These are phyloP conservation scores for Cyberlindnera petersonii DNA, from an alignment of 805 yeast species.

Conservation along the genomic window DNA sequence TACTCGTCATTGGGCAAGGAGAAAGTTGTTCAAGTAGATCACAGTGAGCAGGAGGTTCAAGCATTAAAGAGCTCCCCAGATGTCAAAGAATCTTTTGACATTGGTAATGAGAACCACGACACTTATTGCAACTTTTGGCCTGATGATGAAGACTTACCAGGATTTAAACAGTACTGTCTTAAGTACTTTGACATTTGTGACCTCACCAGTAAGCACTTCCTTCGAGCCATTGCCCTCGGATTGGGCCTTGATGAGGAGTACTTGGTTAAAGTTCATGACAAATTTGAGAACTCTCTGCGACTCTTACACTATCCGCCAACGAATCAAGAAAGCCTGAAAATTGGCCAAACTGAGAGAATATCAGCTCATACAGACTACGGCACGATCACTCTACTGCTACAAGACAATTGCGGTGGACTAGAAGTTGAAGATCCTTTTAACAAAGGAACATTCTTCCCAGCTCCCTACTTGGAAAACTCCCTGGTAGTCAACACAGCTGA, in stretches of 20 bases:
- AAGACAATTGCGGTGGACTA: conserved; percentile 15
- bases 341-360: conserved; percentile 6
- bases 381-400: conserved; percentile 6
- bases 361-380: conserved; percentile 11
- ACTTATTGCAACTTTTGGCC: conserved; percentile 26
- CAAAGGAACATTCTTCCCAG: conserved; percentile 8
- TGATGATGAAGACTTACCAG: conserved; percentile 21
- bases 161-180: conserved; percentile 17
- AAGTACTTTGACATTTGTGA: conserved; percentile 16
- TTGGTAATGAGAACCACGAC: conserved; percentile 19
- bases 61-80: conserved; percentile 22
- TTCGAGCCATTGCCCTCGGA: conserved; percentile 23
- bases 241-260: conserved; percentile 17
- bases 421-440: conserved; percentile 10
- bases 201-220: conserved; percentile 12
- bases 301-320: conserved; percentile 6
- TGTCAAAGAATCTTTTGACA: conserved; percentile 26
- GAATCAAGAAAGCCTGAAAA: background rate
- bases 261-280: conserved; percentile 13
- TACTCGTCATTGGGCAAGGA: conserved; percentile 26
- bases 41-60: conserved; percentile 15
- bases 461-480: conserved; percentile 8
- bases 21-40: conserved; percentile 27
- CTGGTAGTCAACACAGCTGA: conserved; percentile 10
- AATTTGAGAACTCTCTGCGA: conserved; percentile 4